Evolutionary conservation across 805 yeast species (phyloP).

Genomic region (Hanseniaspora meyeri): DNA sequence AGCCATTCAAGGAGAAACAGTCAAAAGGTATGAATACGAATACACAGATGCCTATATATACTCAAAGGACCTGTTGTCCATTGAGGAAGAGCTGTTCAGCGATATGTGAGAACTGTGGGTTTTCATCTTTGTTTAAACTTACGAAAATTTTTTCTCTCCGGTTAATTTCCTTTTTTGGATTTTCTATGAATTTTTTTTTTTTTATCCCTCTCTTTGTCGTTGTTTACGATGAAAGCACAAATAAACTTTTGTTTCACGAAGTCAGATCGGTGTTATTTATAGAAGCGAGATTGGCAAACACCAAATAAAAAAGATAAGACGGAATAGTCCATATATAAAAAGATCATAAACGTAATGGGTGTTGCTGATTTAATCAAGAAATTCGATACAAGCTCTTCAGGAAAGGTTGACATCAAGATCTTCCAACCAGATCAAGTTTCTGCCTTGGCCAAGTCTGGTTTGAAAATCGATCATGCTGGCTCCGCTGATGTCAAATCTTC

Average conservation of each 20-base stretch:
- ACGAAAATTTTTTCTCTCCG: neutral
- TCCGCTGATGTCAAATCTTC: neutral
- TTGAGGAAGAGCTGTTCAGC: constrained; percentile 22
- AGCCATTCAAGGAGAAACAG: constrained; percentile 25
- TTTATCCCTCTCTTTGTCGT: too few relatives aligned
- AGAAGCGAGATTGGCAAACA: neutral
- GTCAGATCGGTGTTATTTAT: too few relatives aligned
- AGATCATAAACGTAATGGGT: constrained; percentile 21
- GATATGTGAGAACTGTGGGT: constrained; percentile 16
- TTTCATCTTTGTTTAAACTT: too few relatives aligned
- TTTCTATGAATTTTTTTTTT: neutral
- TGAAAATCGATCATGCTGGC: neutral
- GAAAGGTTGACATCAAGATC: constrained; percentile 4
- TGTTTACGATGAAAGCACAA: too few relatives aligned
- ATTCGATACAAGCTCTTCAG: constrained; percentile 21
- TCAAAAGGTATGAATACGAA: neutral
- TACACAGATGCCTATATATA: constrained; percentile 55
- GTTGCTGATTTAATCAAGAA: constrained; percentile 30
- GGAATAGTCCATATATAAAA: neutral
- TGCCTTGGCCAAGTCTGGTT: constrained; percentile 13
- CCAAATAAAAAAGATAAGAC: neutral
- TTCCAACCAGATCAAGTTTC: constrained; percentile 13
- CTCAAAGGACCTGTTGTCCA: constrained; percentile 45
- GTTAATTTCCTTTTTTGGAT: neutral
- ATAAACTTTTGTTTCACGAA: too few relatives aligned